Evolutionary conservation across 148 eudicot species (phyloP).

Genomic region (Mesembryanthemum crystallinum): DNA sequence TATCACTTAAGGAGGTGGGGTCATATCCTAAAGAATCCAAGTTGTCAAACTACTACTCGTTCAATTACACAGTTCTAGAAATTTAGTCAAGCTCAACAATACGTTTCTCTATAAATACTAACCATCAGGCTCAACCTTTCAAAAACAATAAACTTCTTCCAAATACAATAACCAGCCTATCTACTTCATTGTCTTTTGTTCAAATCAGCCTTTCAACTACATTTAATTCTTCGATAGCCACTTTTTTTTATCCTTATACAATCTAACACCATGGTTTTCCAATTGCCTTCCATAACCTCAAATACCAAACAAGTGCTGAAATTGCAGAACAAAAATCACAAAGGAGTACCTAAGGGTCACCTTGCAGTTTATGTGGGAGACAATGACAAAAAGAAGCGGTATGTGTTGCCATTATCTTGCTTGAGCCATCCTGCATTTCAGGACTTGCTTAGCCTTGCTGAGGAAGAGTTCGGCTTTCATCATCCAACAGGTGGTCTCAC

Average conservation of each 20-base stretch:
- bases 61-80: neutral
- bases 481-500: constrained; percentile 61
- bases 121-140: neutral
- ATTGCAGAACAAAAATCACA: constrained; percentile 19
- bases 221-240: neutral
- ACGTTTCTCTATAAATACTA: neutral
- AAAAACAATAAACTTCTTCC: neutral
- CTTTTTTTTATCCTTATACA: neutral
- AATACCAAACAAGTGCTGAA: constrained; percentile 24
- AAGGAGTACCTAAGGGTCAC: constrained; percentile 51
- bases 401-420: constrained; percentile 51
- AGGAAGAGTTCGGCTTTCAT: constrained; percentile 55
- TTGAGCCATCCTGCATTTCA: constrained; percentile 55
- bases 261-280: constrained; percentile 19
- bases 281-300: constrained; percentile 20
- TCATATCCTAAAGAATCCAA: neutral
- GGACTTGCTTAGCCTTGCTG: constrained; percentile 38
- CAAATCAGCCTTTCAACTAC: neutral
- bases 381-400: constrained; percentile 37
- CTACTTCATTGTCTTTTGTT: neutral
- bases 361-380: constrained; percentile 61
- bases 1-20: neutral
- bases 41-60: neutral
- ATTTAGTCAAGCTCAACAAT: too few relatives aligned
- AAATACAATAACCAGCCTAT: neutral